Conservation (phyloP, 345 rosid genomes). For the Raphanus raphanistrum region DNA sequence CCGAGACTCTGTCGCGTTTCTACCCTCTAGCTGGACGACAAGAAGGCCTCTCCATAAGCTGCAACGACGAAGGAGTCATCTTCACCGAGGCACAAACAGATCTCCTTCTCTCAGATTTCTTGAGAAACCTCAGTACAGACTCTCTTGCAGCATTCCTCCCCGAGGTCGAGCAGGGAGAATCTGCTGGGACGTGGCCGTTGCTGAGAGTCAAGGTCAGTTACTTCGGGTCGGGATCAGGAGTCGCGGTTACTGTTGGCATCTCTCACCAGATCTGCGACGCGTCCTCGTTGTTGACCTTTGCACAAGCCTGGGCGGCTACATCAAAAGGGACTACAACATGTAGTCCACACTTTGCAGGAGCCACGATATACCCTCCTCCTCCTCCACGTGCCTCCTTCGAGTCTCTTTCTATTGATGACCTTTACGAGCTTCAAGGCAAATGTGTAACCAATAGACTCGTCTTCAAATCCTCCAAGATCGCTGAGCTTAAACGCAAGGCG, state of each 20-base stretch:
- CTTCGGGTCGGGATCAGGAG: background rate
- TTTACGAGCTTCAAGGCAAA: background rate
- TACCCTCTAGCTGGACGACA: slow-evolving; percentile 5
- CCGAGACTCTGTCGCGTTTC: background rate
- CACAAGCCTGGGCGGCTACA: background rate
- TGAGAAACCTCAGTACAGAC: background rate
- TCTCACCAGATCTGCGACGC: slow-evolving; percentile 3
- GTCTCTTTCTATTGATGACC: background rate
- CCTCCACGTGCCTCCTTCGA: background rate
- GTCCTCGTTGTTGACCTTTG: background rate
- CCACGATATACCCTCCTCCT: slow-evolving; percentile 4
- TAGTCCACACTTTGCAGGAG: background rate
- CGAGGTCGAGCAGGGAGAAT: background rate
- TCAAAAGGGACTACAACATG: background rate
- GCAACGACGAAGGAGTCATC: slow-evolving; percentile 7
- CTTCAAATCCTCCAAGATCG: slow-evolving; percentile 27
- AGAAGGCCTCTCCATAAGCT: background rate
- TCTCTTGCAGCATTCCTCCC: background rate
- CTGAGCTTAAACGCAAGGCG: slow-evolving; percentile 30
- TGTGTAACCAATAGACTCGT: slow-evolving; percentile 19
- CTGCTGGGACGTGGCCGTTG: background rate
- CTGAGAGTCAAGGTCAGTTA: background rate
- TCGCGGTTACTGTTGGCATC: background rate
- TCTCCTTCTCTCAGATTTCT: background rate
- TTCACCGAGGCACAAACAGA: background rate